Percentiles rank a stretch among this genome's conserved stretches.
Conservation (phyloP, 2,329 filamentous ascomycete species). For the Fusarium longipes region DNA sequence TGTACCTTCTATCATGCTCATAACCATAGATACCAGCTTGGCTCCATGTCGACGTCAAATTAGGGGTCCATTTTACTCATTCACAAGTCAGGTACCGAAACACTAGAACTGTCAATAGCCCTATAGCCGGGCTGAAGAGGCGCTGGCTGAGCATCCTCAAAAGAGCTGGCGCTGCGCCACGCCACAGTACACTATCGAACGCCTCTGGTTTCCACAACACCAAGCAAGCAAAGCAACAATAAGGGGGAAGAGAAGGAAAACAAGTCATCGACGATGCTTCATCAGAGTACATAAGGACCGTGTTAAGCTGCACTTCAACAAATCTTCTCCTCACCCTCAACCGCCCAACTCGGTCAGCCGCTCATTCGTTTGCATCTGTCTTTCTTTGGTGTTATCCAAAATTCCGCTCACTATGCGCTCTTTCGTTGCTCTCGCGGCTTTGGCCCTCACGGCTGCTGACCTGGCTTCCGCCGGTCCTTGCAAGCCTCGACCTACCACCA, state of each 20-base stretch:
- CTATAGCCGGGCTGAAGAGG: background rate
- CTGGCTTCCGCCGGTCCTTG: conserved; percentile 25
- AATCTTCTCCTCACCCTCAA: background rate
- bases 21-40: too few relatives aligned
- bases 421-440: conserved; percentile 23
- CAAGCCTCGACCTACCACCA: conserved; percentile 11
- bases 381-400: background rate
- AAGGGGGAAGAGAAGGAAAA: background rate
- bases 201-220: background rate
- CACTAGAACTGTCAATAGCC: conserved; percentile 13
- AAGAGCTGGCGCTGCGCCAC: background rate
- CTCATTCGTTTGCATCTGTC: conserved; percentile 1
- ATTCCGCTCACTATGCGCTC: conserved; percentile 30
- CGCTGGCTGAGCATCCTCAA: conserved; percentile 15
- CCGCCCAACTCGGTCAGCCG: conserved; percentile 32
- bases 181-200: conserved; percentile 18
- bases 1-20: background rate
- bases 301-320: background rate
- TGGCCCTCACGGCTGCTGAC: conserved; percentile 27
- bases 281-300: background rate
- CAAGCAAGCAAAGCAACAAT: background rate
- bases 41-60: background rate
- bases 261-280: background rate
- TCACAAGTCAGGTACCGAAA: conserved; percentile 1
- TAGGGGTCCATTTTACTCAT: conserved; percentile 2